A percentile compares a stretch with the other conserved stretches of the same genome.
Conservation (phyloP, 768 basidiomycete species). For the Phlegmacium glaucopus region DNA sequence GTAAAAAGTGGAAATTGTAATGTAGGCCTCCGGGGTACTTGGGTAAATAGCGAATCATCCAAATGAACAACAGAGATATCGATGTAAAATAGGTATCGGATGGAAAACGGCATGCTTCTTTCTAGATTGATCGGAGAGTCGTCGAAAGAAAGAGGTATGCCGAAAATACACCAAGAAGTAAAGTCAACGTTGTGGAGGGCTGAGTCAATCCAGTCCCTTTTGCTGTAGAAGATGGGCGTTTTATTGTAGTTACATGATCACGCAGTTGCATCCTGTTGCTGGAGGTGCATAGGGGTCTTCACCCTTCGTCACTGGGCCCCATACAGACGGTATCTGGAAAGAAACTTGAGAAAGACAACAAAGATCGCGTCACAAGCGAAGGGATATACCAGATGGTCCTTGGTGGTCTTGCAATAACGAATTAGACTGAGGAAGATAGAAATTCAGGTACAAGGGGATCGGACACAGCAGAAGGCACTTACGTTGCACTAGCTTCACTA, state of each 20-base stretch:
- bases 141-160: constrained; percentile 2
- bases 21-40: constrained; percentile 17
- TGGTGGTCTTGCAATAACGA: constrained; percentile 90
- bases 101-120: constrained; percentile 15
- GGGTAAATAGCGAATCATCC: constrained; percentile 7
- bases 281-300: constrained; percentile 93
- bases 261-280: constrained; percentile 67
- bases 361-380: constrained; percentile 9
- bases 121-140: constrained; percentile 9
- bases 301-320: constrained; percentile 86
- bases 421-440: constrained; percentile 60
- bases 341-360: constrained; percentile 3
- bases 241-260: constrained; percentile 53
- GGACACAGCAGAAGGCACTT: constrained; percentile 23
- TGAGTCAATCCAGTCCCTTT: constrained; percentile 8
- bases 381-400: constrained; percentile 78
- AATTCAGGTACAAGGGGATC: constrained; percentile 5
- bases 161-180: constrained; percentile 10
- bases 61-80: constrained; percentile 6
- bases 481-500: constrained; percentile 90
- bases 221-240: background rate
- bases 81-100: constrained; percentile 11
- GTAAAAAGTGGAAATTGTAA: constrained; percentile 2
- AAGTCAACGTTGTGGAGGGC: constrained; percentile 3
- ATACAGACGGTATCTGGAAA: constrained; percentile 82